These are phyloP conservation scores for Pseudoturritis turrita DNA, from an alignment of 345 rosid genomes.

Conservation along the genomic window DNA sequence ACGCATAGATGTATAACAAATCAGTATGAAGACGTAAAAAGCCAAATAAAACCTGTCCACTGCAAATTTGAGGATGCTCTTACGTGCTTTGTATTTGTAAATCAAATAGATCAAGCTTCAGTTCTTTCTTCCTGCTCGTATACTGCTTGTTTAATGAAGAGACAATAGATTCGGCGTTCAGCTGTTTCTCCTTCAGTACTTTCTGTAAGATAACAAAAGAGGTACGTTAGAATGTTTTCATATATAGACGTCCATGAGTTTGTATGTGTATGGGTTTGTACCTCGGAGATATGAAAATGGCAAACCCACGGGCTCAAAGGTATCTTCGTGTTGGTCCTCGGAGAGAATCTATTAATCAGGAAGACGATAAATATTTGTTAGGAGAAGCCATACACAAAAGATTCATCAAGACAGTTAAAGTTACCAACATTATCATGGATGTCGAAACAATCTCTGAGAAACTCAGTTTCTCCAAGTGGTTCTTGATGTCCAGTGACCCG, in stretches of 20 bases:
- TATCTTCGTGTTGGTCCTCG: constrained; percentile 30
- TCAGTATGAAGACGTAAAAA: neutral
- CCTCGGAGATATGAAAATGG: constrained; percentile 81
- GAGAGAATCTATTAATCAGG: constrained; percentile 44
- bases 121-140: constrained; percentile 25
- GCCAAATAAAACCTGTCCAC: neutral
- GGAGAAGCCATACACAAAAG: neutral
- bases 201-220: constrained; percentile 46
- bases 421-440: constrained; percentile 64
- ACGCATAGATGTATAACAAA: constrained; percentile 7
- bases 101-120: constrained; percentile 34
- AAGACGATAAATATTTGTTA: constrained; percentile 25
- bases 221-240: neutral
- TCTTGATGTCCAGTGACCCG: constrained; percentile 72
- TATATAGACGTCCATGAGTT: neutral
- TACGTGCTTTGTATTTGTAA: constrained; percentile 56
- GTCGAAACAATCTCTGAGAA: constrained; percentile 73
- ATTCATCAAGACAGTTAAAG: neutral
- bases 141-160: constrained; percentile 46
- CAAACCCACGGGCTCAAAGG: constrained; percentile 72
- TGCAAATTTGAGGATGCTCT: constrained; percentile 26
- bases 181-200: constrained; percentile 47
- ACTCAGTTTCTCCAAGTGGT: constrained; percentile 62
- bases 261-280: constrained; percentile 22
- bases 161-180: constrained; percentile 42